phyloP scores from a whole-genome alignment of 352 stramenopile genomes.

The Phytophthora macrochlamydospora region DNA sequence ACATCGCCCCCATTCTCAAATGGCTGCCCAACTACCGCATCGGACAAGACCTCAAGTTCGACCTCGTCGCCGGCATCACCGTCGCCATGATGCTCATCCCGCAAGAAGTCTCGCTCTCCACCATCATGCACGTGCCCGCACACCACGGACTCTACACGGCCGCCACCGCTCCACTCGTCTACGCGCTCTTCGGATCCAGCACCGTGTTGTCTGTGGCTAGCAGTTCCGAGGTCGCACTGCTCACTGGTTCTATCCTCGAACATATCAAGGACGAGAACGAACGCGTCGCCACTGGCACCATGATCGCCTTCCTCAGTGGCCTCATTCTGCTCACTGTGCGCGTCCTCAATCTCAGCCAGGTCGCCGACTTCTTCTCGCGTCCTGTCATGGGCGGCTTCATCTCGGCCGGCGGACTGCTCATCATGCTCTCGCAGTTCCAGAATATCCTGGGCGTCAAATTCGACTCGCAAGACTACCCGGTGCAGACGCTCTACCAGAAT shows the following conservation, averaged over 20 bases:
- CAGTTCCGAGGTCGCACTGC: slow-evolving; percentile 60
- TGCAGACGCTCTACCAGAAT: slow-evolving; percentile 61
- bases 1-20: slow-evolving; percentile 42
- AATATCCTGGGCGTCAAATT: slow-evolving; percentile 79
- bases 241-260: slow-evolving; percentile 53
- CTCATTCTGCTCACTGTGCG: slow-evolving; percentile 76
- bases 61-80: slow-evolving; percentile 52
- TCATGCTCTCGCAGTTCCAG: slow-evolving; percentile 89
- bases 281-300: slow-evolving; percentile 46
- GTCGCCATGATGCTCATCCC: slow-evolving; percentile 88
- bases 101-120: slow-evolving; percentile 87
- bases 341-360: slow-evolving; percentile 80
- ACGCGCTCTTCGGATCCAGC: slow-evolving; percentile 81
- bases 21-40: slow-evolving; percentile 59
- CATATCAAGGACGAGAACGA: slow-evolving; percentile 47
- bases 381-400: slow-evolving; percentile 92
- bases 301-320: slow-evolving; percentile 77
- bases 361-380: slow-evolving; percentile 89
- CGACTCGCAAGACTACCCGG: slow-evolving; percentile 45
- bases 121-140: slow-evolving; percentile 81
- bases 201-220: slow-evolving; percentile 80
- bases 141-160: slow-evolving; percentile 90
- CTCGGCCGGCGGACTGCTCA: slow-evolving; percentile 86
- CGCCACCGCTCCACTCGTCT: slow-evolving; percentile 79
- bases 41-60: slow-evolving; percentile 49